Conservation (phyloP, 495 filamentous ascomycete species). For the Pseudomonodictys pantanalensis region DNA sequence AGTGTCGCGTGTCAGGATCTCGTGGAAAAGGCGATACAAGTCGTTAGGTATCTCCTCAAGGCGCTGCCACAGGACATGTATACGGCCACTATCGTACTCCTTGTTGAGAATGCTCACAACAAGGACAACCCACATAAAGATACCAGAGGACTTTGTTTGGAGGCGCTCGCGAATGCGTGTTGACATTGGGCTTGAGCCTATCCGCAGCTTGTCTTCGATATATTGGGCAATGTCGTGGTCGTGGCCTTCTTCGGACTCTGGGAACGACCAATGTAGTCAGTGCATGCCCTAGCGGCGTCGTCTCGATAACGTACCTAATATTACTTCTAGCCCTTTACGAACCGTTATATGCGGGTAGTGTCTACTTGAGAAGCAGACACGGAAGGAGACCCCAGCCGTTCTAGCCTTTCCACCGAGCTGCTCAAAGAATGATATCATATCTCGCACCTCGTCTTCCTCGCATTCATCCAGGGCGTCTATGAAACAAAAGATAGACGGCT, state of each 20-base stretch:
- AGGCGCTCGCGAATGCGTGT: conserved; percentile 1
- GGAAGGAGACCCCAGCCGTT: neutral
- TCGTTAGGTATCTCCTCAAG: conserved; percentile 11
- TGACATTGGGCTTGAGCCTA: conserved; percentile 2
- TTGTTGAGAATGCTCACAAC: conserved; percentile 22
- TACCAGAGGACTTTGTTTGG: conserved; percentile 1
- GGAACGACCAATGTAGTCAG: too few relatives aligned
- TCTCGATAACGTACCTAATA: too few relatives aligned
- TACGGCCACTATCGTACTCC: conserved; percentile 2
- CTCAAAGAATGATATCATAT: conserved; percentile 19
- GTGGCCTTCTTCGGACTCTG: conserved; percentile 30
- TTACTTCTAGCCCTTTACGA: conserved; percentile 34
- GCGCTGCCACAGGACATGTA: neutral
- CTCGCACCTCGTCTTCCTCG: conserved; percentile 12
- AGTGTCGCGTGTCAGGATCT: conserved; percentile 7
- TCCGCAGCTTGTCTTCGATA: conserved; percentile 8
- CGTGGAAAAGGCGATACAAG: conserved; percentile 5
- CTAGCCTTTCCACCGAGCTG: conserved; percentile 4
- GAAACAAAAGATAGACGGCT: conserved; percentile 2
- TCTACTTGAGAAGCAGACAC: conserved; percentile 50
- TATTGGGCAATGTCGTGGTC: conserved; percentile 20
- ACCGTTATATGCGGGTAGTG: conserved; percentile 51
- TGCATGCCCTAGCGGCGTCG: too few relatives aligned
- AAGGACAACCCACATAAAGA: conserved; percentile 27
- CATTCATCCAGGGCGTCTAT: conserved; percentile 30